These are phyloP conservation scores for Crucihimalaya himalaica DNA, from an alignment of 345 rosid species.

Conservation along the genomic window DNA sequence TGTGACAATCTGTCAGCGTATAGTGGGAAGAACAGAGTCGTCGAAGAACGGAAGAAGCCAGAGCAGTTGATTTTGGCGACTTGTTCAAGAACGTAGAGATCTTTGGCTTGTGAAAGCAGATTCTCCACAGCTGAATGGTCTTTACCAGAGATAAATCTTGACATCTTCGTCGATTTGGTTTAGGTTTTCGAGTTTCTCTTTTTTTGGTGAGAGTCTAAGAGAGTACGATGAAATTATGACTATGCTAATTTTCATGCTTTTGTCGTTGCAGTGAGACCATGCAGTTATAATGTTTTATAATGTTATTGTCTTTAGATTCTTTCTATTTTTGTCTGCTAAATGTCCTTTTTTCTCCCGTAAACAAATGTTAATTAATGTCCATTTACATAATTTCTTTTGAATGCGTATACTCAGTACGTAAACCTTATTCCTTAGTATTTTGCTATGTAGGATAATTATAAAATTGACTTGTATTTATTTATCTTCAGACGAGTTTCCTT, in stretches of 20 bases:
- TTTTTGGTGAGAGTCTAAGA: not conserved
- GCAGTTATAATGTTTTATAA: not conserved
- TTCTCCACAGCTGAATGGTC: slow-evolving; percentile 69
- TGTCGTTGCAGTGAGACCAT: not conserved
- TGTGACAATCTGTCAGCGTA: too few species aligned
- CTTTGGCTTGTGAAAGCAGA: slow-evolving; percentile 60
- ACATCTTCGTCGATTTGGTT: slow-evolving; percentile 44
- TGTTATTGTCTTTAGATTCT: not conserved
- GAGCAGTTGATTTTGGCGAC: slow-evolving; percentile 69
- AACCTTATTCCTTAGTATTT: too few species aligned
- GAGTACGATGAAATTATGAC: not conserved
- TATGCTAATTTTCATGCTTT: slow-evolving; percentile 38
- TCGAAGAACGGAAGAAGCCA: slow-evolving; percentile 43
- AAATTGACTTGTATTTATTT: too few species aligned
- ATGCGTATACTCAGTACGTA: too few species aligned
- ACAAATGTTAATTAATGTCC: not conserved
- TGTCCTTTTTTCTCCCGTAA: not conserved
- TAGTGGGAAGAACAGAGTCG: slow-evolving; percentile 53
- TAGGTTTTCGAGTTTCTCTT: not conserved
- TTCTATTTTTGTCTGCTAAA: not conserved
- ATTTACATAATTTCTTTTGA: not conserved
- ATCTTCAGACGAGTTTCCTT: too few species aligned
- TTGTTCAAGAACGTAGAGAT: slow-evolving; percentile 66
- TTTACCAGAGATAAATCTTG: slow-evolving; percentile 48
- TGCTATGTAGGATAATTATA: too few species aligned